These are phyloP conservation scores for Voacanga thouarsii DNA, from an alignment of 257 asterid species.

Conservation along the genomic window DNA sequence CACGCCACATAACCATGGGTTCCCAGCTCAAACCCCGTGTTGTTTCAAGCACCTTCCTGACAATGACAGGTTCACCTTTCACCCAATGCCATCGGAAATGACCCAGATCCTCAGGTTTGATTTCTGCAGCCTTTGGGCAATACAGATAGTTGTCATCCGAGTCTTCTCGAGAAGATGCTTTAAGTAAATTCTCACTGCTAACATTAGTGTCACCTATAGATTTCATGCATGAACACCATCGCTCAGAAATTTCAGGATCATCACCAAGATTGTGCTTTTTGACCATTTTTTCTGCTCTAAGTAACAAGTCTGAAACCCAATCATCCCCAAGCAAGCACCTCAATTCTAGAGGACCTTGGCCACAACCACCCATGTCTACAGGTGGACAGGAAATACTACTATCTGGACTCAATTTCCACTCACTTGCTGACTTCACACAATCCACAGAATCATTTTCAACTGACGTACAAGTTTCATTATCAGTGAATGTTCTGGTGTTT, in stretches of 20 bases:
- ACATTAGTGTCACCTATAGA: constrained; percentile 1
- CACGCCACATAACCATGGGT: constrained; percentile 99
- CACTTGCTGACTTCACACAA: constrained; percentile 21
- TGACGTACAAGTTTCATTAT: constrained; percentile 10
- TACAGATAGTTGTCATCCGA: constrained; percentile 59
- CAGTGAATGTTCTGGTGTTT: neutral
- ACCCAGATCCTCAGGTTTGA: constrained; percentile 43
- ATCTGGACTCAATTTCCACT: constrained; percentile 37
- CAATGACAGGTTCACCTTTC: constrained; percentile 85
- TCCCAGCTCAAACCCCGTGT: constrained; percentile 94
- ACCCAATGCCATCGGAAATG: constrained; percentile 82
- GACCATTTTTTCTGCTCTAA: constrained; percentile 35
- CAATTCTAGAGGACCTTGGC: constrained; percentile 35
- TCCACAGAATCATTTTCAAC: constrained; percentile 19
- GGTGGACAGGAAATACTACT: constrained; percentile 54
- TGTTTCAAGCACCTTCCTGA: constrained; percentile 67
- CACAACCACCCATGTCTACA: constrained; percentile 42
- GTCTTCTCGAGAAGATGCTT: constrained; percentile 58
- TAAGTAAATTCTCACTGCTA: constrained; percentile 27
- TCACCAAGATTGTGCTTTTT: constrained; percentile 16
- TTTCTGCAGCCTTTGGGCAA: constrained; percentile 63
- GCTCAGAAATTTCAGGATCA: constrained; percentile 18
- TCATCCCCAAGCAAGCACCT: constrained; percentile 26
- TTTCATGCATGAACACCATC: constrained; percentile 36
- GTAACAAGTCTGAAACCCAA: constrained; percentile 37